Evolutionary conservation across 148 eudicot species (phyloP).

Genomic region (Spergularia marina): DNA sequence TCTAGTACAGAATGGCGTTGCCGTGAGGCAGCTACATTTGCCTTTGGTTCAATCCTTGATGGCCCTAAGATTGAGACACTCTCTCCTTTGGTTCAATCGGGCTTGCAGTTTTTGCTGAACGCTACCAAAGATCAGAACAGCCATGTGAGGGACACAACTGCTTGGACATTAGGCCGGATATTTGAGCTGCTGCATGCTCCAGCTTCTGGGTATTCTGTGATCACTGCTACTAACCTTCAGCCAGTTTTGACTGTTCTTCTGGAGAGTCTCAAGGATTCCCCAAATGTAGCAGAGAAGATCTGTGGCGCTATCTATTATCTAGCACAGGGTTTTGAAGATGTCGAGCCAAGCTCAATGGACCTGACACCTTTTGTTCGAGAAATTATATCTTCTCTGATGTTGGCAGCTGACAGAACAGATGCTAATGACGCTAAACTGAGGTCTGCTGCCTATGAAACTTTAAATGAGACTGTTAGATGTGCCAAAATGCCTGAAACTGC

Average conservation of each 20-base stretch:
- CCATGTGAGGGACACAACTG: constrained; percentile 78
- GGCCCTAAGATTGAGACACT: constrained; percentile 60
- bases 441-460: constrained; percentile 63
- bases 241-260: constrained; percentile 44
- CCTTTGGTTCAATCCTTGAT: constrained; percentile 71
- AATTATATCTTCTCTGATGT: constrained; percentile 48
- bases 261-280: constrained; percentile 52
- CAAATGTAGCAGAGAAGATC: constrained; percentile 60
- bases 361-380: constrained; percentile 56
- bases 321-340: constrained; percentile 66
- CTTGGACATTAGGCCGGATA: constrained; percentile 75
- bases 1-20: constrained; percentile 56
- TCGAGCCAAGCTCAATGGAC: constrained; percentile 36
- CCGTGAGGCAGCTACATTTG: constrained; percentile 73
- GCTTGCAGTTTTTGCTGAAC: constrained; percentile 55
- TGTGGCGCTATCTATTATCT: constrained; percentile 67
- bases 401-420: constrained; percentile 53
- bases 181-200: constrained; percentile 64
- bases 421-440: constrained; percentile 50
- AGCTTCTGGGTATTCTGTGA: constrained; percentile 45
- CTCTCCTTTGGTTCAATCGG: constrained; percentile 53
- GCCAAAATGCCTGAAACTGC: constrained; percentile 48
- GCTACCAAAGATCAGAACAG: constrained; percentile 63
- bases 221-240: constrained; percentile 45
- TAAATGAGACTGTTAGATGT: constrained; percentile 64